Conservation (phyloP, 148 eudicot species). For the Camellia sinensis region DNA sequence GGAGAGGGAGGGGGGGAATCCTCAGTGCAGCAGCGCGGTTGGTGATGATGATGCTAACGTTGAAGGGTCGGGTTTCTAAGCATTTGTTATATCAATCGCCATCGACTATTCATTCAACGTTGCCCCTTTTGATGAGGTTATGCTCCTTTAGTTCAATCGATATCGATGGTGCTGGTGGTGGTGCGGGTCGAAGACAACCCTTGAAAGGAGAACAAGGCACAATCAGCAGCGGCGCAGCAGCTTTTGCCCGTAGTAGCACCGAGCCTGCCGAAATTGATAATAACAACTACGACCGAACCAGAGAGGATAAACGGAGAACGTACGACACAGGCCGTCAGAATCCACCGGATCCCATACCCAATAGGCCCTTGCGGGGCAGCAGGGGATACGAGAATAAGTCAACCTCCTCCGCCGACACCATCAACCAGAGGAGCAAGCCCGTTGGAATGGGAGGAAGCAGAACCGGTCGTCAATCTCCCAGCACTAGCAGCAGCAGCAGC, state of each 20-base stretch:
- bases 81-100: conserved; percentile 5
- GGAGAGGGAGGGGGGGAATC: not conserved
- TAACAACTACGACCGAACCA: not conserved
- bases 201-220: not conserved
- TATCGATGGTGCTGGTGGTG: not conserved
- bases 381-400: not conserved
- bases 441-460: conserved; percentile 20
- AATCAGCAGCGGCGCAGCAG: not conserved
- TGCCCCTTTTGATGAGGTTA: conserved; percentile 21
- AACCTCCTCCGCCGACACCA: not conserved
- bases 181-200: conserved; percentile 7
- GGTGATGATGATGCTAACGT: not conserved
- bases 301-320: not conserved
- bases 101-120: conserved; percentile 5
- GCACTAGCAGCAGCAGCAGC: conserved; percentile 12
- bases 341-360: conserved; percentile 40
- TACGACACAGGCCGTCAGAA: conserved; percentile 8
- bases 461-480: conserved; percentile 17
- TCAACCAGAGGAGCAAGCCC: conserved; percentile 19
- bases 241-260: not conserved
- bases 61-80: conserved; percentile 34
- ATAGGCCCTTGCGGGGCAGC: conserved; percentile 47
- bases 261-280: not conserved
- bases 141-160: conserved; percentile 26
- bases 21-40: not conserved